Evolutionary conservation across 768 basidiomycete genomes (phyloP).

Genomic region (Pleurotus salmoneostramineus): DNA sequence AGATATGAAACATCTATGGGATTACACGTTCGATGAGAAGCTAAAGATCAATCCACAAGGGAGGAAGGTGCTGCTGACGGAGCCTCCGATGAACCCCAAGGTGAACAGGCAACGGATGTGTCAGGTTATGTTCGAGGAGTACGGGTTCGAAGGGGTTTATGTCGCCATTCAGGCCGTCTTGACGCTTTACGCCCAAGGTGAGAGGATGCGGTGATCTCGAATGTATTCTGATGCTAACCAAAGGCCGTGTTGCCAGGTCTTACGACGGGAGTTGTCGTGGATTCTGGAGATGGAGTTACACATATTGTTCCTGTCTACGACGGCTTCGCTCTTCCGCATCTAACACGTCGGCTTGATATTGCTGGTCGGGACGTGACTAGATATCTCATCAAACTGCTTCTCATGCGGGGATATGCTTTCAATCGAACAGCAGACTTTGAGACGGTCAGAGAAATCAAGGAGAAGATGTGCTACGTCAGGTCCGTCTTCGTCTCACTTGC

Average conservation of each 20-base stretch:
- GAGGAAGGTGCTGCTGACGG: constrained; percentile 88
- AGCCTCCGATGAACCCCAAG: constrained; percentile 99
- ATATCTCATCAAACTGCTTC: constrained; percentile 97
- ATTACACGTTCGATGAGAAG: constrained; percentile 98
- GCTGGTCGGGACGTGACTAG: constrained; percentile 98
- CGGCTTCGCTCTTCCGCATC: constrained; percentile 92
- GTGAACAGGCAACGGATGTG: constrained; percentile 91
- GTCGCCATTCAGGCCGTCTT: constrained; percentile 98
- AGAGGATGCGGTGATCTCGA: constrained; percentile 20
- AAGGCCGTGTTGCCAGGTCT: constrained; percentile 53
- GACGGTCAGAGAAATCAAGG: constrained; percentile 98
- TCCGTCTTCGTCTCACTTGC: constrained; percentile 25
- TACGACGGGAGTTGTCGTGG: constrained; percentile 97
- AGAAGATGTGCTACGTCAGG: constrained; percentile 98
- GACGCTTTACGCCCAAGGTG: constrained; percentile 98
- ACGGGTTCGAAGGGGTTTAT: constrained; percentile 93
- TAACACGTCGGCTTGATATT: constrained; percentile 93
- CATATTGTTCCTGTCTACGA: constrained; percentile 99
- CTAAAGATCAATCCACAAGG: constrained; percentile 84
- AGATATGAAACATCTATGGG: constrained; percentile 97
- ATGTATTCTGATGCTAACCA: neutral
- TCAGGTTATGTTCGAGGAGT: constrained; percentile 99
- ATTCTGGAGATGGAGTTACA: constrained; percentile 98
- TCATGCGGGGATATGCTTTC: constrained; percentile 99
- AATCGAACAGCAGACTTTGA: constrained; percentile 99